phyloP scores from a whole-genome alignment of 1,284 basidiomycete genomes.

The Tilletiaria anomala region DNA sequence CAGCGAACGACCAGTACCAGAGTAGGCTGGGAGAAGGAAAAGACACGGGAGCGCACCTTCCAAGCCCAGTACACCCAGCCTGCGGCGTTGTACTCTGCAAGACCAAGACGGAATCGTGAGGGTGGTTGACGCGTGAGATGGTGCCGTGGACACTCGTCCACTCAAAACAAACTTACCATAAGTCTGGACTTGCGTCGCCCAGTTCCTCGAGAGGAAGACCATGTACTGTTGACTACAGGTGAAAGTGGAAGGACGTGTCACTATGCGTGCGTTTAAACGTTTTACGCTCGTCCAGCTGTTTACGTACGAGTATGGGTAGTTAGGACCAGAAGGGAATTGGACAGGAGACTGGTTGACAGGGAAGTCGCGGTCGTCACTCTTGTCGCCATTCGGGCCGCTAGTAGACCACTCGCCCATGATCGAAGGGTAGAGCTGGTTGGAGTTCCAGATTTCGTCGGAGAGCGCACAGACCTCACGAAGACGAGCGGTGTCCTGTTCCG shows the following conservation, averaged over 20 bases:
- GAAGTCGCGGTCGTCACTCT: constrained; percentile 10
- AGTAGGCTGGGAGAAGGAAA: too few relatives aligned
- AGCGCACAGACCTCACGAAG: constrained; percentile 18
- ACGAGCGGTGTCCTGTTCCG: constrained; percentile 18
- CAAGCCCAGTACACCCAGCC: constrained; percentile 64
- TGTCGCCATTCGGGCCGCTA: constrained; percentile 25
- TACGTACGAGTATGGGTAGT: constrained; percentile 24
- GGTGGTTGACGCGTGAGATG: too few relatives aligned
- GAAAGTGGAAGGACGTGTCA: too few relatives aligned
- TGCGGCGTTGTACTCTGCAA: constrained; percentile 2
- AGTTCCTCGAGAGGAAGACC: constrained; percentile 6
- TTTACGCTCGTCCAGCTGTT: too few relatives aligned
- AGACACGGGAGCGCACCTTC: too few relatives aligned
- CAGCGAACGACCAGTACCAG: too few relatives aligned
- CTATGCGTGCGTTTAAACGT: too few relatives aligned
- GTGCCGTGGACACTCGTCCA: too few relatives aligned
- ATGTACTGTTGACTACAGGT: constrained; percentile 13
- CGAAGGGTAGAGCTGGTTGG: constrained; percentile 21
- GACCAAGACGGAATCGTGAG: too few relatives aligned
- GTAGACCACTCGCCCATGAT: constrained; percentile 19
- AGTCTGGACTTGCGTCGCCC: constrained; percentile 2
- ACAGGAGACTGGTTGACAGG: constrained; percentile 15
- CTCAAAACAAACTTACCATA: too few relatives aligned
- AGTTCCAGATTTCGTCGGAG: constrained; percentile 7
- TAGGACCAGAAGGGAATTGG: constrained; percentile 19